Conservation (phyloP, 805 yeast species). For the Yarrowia yakushimensis region DNA sequence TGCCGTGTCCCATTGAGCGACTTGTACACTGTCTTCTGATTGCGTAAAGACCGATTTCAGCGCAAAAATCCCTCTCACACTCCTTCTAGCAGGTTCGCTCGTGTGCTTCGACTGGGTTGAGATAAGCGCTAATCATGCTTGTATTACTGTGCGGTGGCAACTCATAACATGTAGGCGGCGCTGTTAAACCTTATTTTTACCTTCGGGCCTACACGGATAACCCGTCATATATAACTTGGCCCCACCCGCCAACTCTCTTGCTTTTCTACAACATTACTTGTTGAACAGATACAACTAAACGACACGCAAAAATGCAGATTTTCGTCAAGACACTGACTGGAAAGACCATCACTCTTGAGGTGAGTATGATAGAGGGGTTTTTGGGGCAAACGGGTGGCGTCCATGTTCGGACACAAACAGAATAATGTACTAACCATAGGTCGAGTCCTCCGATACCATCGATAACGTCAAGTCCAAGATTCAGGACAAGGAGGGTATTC, state of each 20-base stretch:
- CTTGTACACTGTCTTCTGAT: no score
- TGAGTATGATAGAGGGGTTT: no score
- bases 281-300: background rate
- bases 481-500: constrained; percentile 95
- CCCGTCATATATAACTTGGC: constrained; percentile 23
- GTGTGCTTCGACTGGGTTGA: background rate
- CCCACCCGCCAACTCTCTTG: constrained; percentile 11
- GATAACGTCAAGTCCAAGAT: constrained; percentile 92
- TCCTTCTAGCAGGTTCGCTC: background rate
- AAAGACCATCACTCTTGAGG: constrained; percentile 81
- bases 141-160: constrained; percentile 21
- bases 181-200: background rate
- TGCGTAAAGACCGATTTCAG: background rate
- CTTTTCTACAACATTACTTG: background rate
- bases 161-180: constrained; percentile 24
- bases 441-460: constrained; percentile 91
- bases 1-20: no score
- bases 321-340: constrained; percentile 87
- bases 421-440: no score
- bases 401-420: no score
- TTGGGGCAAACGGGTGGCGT: no score
- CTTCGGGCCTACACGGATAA: constrained; percentile 4
- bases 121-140: constrained; percentile 22
- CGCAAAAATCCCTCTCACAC: background rate
- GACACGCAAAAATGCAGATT: constrained; percentile 48